Base-by-base conservation (phyloP, 495 filamentous ascomycete genomes). In the Pyrenula massariospora region DNA sequence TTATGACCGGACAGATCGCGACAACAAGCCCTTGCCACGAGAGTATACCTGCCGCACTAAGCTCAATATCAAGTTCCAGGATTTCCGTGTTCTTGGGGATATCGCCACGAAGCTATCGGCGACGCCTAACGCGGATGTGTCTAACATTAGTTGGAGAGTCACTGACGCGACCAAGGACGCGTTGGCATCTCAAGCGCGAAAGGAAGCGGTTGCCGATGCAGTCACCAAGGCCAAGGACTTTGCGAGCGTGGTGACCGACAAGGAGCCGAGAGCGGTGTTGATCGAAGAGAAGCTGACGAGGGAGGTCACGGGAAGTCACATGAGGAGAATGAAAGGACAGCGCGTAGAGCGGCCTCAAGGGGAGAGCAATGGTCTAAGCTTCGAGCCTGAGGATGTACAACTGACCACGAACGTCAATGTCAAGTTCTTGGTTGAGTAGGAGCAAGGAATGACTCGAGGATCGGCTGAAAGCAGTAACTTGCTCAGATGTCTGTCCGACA, bases 81-180 rank as follows among this genome's bases (percentile, higher is more conserved):
- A 63, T 20, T 60, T 67, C 11, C 2, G 21, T 12, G 56, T 57
- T n/a, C 11, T 67, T 8, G 58, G 59, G 19, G 25, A 65, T 15
- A 57, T 63, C 0, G 42, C 58, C 1, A 58, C 55, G 1, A 31
- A 54, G 24, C 50, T 67, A 10, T 11, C 60, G 1, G 23, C 20
- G 0, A 51, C 59, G 20, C 54, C 58, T 5, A 60, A 59, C n/a
- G 56, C 65, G 5, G 63, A 65, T 19, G 60, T 67, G 21, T 24
- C 57, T 2, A 57, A 59, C 0, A 62, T 67, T 2, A 54, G 61
- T 2, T 67, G 65, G 65, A 50, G 52, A 22, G 55, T 67, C 49
- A 67, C 59, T 3, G 60, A 67, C 1, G 59, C 42, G 3, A 65
- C 65, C 0, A 19, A 59, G 21, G 56, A 57, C 22, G 24, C 23